phyloP scores from a whole-genome alignment of 768 basidiomycete genomes.

The Leccinum arenicola region DNA sequence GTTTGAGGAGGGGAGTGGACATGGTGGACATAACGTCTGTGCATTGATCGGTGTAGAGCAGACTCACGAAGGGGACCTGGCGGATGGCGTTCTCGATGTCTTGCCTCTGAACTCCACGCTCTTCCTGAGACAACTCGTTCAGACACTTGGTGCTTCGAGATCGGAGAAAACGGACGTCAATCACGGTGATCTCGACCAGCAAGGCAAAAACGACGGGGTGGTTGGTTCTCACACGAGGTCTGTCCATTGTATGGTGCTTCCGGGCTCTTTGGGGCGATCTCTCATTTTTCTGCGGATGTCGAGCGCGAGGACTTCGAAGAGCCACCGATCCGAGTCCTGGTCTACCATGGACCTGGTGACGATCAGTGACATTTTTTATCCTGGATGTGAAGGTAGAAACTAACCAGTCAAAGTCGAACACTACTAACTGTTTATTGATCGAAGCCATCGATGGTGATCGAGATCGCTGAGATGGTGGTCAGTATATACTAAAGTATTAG shows the following conservation, averaged over 20 bases:
- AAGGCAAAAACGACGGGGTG: neutral
- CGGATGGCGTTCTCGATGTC: slow-evolving; percentile 78
- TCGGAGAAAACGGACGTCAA: neutral
- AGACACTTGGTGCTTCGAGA: slow-evolving; percentile 63
- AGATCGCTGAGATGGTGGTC: neutral
- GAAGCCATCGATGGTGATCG: slow-evolving; percentile 13
- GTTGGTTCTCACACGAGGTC: slow-evolving; percentile 78
- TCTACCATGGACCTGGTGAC: slow-evolving; percentile 80
- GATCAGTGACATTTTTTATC: neutral
- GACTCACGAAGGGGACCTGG: slow-evolving; percentile 81
- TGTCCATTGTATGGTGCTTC: slow-evolving; percentile 74
- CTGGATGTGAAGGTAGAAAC: slow-evolving; percentile 7
- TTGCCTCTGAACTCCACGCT: slow-evolving; percentile 61
- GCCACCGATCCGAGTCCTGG: slow-evolving; percentile 95
- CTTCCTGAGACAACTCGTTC: slow-evolving; percentile 55
- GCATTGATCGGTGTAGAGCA: neutral
- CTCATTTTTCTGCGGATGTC: slow-evolving; percentile 78
- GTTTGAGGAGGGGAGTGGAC: too few species aligned
- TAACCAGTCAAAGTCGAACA: slow-evolving; percentile 98
- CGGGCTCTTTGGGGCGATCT: slow-evolving; percentile 49
- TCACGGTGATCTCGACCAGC: neutral
- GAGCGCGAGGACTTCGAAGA: slow-evolving; percentile 84
- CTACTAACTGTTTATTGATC: slow-evolving; percentile 66
- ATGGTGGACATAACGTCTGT: neutral
- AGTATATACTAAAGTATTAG: too few species aligned